Evolutionary conservation across 1,139 yeast genomes (phyloP), one percentile per base, ranked within the genome.

Genomic region (Candida gigantensis): DNA sequence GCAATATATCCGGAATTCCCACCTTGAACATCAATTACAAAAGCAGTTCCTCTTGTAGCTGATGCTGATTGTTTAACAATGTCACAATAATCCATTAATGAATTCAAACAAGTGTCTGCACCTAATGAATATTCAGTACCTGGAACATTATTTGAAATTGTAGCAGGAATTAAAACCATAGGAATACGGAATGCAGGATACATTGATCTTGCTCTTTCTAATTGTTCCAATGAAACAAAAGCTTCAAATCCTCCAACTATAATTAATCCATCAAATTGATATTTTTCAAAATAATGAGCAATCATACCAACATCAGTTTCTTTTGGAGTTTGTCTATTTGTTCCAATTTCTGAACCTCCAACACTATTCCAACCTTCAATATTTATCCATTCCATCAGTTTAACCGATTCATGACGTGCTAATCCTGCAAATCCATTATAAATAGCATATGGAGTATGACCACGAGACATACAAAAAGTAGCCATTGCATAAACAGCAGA

Each of bases 21-120:
- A 50, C 94, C 94, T 62, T 84, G 92, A n/a, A 84, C 90, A 59
- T 84, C 92, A 43, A 84, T 83, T 32, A 84, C 84, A 52, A 84
- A 84, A 12, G 81, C 87, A 55, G 92, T 72, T 58, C 82, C 78
- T 68, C 92, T 74, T 6, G 89, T 75, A 9, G 92, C 84, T 13
- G 88, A 79, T 2, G 94, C 94, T 36, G 84, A 77, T 58, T 81
- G 90, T 56, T 84, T 83, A 40, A 84, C 80, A 16, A 83, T 82
- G 55, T 84, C 94, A 64, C 90, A 83, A 62, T 84, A 84, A 35
- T 80, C 78, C 49, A 84, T 84, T 50, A 84, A 67, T 16, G 85
- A 68, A 58, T 84, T 84, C 60, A 84, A 65, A 68, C 94, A 84
- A 9, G 94, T 84, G 57, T 84, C 92, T 15, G 83, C 70, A 38